A percentile compares a stretch with the other conserved stretches of the same genome.
Conservation (phyloP, 371 early-diverging fungal species). For the Dichotomocladium elegans region DNA sequence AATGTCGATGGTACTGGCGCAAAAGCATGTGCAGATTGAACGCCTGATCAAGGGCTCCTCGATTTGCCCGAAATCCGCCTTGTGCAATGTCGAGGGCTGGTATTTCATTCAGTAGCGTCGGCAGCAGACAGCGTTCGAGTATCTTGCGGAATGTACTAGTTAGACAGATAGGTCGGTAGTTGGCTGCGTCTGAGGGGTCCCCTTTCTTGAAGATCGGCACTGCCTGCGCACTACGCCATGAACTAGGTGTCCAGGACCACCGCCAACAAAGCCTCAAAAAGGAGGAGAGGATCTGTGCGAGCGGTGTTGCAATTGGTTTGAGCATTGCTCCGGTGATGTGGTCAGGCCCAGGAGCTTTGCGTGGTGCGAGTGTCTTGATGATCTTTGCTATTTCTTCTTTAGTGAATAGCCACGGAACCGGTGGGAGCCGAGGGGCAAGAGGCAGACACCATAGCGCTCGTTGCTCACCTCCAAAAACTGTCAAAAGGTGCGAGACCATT, state of each 20-base stretch:
- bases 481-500: constrained; percentile 5
- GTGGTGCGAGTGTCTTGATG: not conserved
- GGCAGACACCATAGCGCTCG: too few relatives aligned
- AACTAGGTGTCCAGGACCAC: constrained; percentile 10
- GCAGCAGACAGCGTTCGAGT: constrained; percentile 5
- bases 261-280: constrained; percentile 18
- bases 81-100: constrained; percentile 15
- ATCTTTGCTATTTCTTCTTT: not conserved
- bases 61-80: constrained; percentile 13
- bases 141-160: constrained; percentile 11
- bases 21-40: constrained; percentile 14
- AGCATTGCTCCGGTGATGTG: constrained; percentile 24
- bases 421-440: not conserved
- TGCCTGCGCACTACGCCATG: constrained; percentile 20
- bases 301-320: not conserved
- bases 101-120: not conserved
- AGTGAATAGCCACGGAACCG: not conserved
- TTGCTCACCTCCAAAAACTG: constrained; percentile 1
- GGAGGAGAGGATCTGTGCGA: constrained; percentile 1
- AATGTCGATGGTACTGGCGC: not conserved
- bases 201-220: constrained; percentile 22
- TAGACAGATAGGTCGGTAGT: constrained; percentile 17
- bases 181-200: constrained; percentile 1
- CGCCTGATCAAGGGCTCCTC: constrained; percentile 21
- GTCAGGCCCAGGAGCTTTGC: constrained; percentile 20